Percentiles rank a stretch among this genome's conserved stretches.
These are phyloP conservation scores for Pseudonectria foliicola DNA, from an alignment of 2,329 filamentous ascomycete genomes.

Conservation along the genomic window DNA sequence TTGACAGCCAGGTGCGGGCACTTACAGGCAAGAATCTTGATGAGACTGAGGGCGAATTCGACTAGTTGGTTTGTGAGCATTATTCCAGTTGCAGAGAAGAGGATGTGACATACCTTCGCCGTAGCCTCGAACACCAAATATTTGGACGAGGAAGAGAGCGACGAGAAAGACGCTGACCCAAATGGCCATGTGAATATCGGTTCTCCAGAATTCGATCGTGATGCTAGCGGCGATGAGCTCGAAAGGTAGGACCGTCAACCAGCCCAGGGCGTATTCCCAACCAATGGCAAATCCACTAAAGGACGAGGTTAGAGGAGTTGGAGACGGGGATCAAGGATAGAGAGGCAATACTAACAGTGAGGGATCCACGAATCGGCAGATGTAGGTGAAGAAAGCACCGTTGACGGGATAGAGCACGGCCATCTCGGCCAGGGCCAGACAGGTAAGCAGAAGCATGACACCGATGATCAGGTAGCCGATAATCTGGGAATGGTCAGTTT, in stretches of 20 bases:
- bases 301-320: too few relatives aligned
- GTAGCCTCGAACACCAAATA: conserved; percentile 82
- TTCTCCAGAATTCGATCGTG: conserved; percentile 74
- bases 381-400: conserved; percentile 87
- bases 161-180: conserved; percentile 79
- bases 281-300: conserved; percentile 75
- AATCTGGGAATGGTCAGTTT: background rate
- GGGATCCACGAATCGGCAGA: conserved; percentile 84
- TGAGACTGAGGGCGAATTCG: conserved; percentile 76
- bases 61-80: conserved; percentile 31
- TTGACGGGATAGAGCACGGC: conserved; percentile 86
- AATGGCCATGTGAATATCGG: conserved; percentile 56
- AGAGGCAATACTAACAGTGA: conserved; percentile 50
- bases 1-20: background rate
- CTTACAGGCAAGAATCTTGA: conserved; percentile 70
- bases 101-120: conserved; percentile 47
- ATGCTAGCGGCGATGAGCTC: conserved; percentile 83
- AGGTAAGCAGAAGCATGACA: conserved; percentile 82
- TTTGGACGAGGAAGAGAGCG: conserved; percentile 70
- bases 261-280: conserved; percentile 89
- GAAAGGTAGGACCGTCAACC: conserved; percentile 75
- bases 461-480: conserved; percentile 75
- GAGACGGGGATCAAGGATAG: too few relatives aligned
- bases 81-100: background rate
- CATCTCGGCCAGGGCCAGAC: conserved; percentile 86